Evolutionary conservation across 768 basidiomycete species (phyloP).

Genomic region (Tylopilus balloui): DNA sequence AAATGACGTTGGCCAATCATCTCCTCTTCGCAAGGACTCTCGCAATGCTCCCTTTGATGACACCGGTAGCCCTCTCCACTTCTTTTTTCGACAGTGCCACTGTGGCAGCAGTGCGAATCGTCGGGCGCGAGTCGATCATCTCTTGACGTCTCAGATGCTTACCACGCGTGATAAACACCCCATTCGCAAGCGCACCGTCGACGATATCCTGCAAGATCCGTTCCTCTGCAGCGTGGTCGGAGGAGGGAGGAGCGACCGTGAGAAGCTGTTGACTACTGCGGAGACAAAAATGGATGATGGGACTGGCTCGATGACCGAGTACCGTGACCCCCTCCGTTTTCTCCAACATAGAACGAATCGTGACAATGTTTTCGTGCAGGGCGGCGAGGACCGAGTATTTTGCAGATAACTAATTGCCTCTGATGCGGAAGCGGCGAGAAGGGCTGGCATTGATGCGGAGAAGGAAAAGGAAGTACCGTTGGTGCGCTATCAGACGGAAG

Average conservation of each 20-base stretch:
- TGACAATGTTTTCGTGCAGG: constrained; percentile 77
- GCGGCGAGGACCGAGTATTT: constrained; percentile 62
- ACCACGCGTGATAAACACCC: constrained; percentile 82
- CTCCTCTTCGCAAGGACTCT: constrained; percentile 67
- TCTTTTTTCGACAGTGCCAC: constrained; percentile 84
- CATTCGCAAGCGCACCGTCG: constrained; percentile 76
- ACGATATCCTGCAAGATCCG: constrained; percentile 85
- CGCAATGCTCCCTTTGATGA: constrained; percentile 67
- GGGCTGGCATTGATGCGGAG: constrained; percentile 89
- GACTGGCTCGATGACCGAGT: constrained; percentile 81
- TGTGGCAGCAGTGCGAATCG: constrained; percentile 77
- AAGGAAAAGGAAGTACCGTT: constrained; percentile 95
- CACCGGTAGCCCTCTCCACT: constrained; percentile 77
- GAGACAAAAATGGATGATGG: constrained; percentile 82
- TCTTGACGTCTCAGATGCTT: constrained; percentile 84
- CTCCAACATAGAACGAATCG: constrained; percentile 77
- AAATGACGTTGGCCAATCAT: constrained; percentile 21
- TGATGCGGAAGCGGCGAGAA: constrained; percentile 83
- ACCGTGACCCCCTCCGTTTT: constrained; percentile 76
- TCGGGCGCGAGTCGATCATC: constrained; percentile 73
- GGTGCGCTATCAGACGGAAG: constrained; percentile 61
- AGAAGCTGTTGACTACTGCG: constrained; percentile 32
- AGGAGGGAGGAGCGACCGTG: constrained; percentile 21
- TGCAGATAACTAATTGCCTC: constrained; percentile 80
- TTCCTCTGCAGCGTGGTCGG: constrained; percentile 70